Percentiles rank a stretch among this genome's conserved stretches.
Evolutionary conservation across 1,284 basidiomycete species (phyloP).

Genomic region (Binderoboletus segoi): DNA sequence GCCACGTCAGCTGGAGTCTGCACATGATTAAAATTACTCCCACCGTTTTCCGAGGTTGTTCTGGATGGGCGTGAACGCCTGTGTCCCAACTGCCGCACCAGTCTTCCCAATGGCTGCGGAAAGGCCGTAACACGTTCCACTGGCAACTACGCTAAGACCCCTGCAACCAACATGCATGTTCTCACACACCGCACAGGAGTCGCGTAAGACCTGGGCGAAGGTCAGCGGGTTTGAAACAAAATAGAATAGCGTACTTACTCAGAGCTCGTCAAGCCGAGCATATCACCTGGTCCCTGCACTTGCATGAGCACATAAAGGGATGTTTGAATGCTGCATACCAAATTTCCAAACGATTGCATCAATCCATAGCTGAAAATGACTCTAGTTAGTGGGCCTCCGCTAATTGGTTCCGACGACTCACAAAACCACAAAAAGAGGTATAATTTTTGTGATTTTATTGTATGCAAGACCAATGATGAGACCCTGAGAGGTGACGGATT

Average conservation of each 20-base stretch:
- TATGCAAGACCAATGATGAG: constrained; percentile 71
- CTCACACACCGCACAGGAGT: constrained; percentile 59
- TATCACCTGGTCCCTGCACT: constrained; percentile 68
- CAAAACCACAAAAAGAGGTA: constrained; percentile 71
- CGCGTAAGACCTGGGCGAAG: constrained; percentile 54
- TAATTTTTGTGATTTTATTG: constrained; percentile 64
- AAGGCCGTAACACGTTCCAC: constrained; percentile 72
- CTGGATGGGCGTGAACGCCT: constrained; percentile 79
- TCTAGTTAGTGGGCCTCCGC: constrained; percentile 8
- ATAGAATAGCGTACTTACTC: constrained; percentile 47
- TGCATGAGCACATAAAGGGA: constrained; percentile 8
- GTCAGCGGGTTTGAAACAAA: constrained; percentile 9
- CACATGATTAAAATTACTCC: constrained; percentile 1
- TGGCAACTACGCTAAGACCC: constrained; percentile 21
- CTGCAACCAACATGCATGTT: neutral
- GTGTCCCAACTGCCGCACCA: constrained; percentile 77
- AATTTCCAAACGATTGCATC: constrained; percentile 70
- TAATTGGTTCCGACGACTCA: constrained; percentile 35
- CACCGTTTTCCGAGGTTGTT: constrained; percentile 64
- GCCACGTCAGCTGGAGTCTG: constrained; percentile 11
- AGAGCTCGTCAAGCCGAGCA: constrained; percentile 68
- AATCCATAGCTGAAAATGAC: constrained; percentile 55
- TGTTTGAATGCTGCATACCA: constrained; percentile 40
- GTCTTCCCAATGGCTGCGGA: constrained; percentile 75
- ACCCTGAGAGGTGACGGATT: constrained; percentile 32